Percentiles rank a stretch among this genome's conserved stretches.
These are phyloP conservation scores for Coix lacrymajobi DNA, from an alignment of 176 grass and related monocot genomes.

Conservation along the genomic window DNA sequence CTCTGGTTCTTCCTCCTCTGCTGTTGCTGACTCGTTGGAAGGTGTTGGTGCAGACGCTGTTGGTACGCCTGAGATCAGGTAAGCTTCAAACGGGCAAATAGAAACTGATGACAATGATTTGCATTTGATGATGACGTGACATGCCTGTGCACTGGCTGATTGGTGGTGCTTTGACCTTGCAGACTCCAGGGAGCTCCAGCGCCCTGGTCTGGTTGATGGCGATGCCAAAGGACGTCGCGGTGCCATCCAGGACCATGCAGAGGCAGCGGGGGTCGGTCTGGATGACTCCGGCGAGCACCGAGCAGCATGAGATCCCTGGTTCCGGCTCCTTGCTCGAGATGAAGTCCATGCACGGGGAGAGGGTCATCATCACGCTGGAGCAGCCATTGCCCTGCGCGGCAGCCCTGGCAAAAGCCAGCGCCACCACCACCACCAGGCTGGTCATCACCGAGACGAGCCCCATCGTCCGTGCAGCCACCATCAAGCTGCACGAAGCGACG, in stretches of 20 bases:
- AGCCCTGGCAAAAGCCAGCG: not conserved
- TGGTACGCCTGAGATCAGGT: slow-evolving; percentile 7
- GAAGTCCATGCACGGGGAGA: slow-evolving; percentile 84
- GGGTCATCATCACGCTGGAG: slow-evolving; percentile 60
- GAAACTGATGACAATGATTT: not conserved
- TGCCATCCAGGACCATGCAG: slow-evolving; percentile 59
- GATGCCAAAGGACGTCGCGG: slow-evolving; percentile 43
- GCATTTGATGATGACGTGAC: slow-evolving; percentile 15
- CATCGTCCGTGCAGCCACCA: not conserved
- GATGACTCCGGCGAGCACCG: slow-evolving; percentile 46
- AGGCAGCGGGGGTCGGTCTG: slow-evolving; percentile 75
- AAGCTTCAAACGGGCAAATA: not conserved
- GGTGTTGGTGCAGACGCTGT: not conserved
- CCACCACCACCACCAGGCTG: not conserved
- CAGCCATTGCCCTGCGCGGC: slow-evolving; percentile 46
- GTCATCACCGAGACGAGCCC: not conserved
- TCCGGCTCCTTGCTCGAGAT: slow-evolving; percentile 40
- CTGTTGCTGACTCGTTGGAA: not conserved
- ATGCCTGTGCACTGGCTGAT: slow-evolving; percentile 61
- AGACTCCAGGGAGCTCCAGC: slow-evolving; percentile 46
- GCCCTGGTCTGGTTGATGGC: slow-evolving; percentile 72
- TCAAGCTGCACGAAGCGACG: not conserved
- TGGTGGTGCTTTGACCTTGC: slow-evolving; percentile 61
- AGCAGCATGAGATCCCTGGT: slow-evolving; percentile 67
- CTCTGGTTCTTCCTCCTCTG: not conserved